Evolutionary conservation across 176 grass and related monocot species (phyloP), one percentile per base, ranked within the genome.

Genomic region (Metroxylon sagu): DNA sequence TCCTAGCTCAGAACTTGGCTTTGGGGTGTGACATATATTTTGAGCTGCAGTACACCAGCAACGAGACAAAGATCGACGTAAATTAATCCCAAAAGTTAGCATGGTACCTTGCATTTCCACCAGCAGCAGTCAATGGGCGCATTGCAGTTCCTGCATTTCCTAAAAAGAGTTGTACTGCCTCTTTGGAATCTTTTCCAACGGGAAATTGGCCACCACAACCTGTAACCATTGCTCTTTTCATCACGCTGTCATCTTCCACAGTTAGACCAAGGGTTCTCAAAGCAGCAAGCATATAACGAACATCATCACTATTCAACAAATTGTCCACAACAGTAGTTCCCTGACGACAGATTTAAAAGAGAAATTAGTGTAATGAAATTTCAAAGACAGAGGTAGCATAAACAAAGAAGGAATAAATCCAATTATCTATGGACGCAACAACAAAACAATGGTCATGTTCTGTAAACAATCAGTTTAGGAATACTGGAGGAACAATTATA

Each of bases 101-200:
- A 53, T 29, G 35, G 35, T 39, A 98, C 94, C 76, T 98, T 54
- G 78, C 82, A 79, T 98, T 89, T 81, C 94, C 94, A 76, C 94
- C 93, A 65, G 94, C 88, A 54, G 94, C 94, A 0, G 94, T 85
- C 70, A 98, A 29, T 19, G 94, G 88, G 16, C 94, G 76, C 93
- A 98, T 98, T 35, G 94, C 94, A 74, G 94, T 98, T 57, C 94
- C 88, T 31, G 94, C 88, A 75, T 98, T 93, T 53, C 94, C 94
- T 57, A 98, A 74, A 64, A 98, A 98, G 29, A 98, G 94, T 31
- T 86, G 56, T 5, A 98, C 76, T 77, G 85, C 87, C 67, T 97
- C 83, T 64, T 75, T 75, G 19, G 76, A 64, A 0, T 74, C 76
- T 68, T 81, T 54, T 25, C 88, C 74, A 4, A 71, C 64, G 0